phyloP scores from a whole-genome alignment of 495 filamentous ascomycete genomes.

The Echria macrotheca region DNA sequence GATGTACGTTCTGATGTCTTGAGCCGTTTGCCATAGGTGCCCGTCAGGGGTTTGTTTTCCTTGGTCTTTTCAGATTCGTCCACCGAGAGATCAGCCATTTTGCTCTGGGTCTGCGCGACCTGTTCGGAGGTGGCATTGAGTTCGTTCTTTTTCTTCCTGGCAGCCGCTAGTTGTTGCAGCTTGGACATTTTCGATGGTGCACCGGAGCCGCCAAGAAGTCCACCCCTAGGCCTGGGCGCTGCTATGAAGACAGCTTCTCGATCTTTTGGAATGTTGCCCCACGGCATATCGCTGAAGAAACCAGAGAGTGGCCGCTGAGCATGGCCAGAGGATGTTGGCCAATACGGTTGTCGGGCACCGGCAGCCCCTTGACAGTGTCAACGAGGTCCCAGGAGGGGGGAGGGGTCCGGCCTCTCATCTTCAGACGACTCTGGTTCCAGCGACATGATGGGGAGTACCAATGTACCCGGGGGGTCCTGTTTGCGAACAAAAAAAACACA shows the following conservation, averaged over 20 bases:
- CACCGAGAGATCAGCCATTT: slow-evolving; percentile 25
- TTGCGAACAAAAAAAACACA: too few species aligned
- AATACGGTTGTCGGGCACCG: background rate
- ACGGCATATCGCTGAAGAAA: slow-evolving; percentile 82
- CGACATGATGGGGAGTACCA: too few species aligned
- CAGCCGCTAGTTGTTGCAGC: slow-evolving; percentile 81
- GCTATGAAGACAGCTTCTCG: slow-evolving; percentile 64
- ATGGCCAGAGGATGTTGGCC: background rate
- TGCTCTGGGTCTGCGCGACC: slow-evolving; percentile 24
- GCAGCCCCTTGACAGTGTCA: slow-evolving; percentile 19
- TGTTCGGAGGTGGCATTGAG: slow-evolving; percentile 46
- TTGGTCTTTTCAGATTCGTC: slow-evolving; percentile 11
- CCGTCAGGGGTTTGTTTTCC: slow-evolving; percentile 19
- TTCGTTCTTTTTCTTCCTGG: slow-evolving; percentile 77
- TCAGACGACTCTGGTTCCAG: too few species aligned
- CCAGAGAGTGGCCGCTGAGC: slow-evolving; percentile 9
- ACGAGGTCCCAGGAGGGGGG: slow-evolving; percentile 9
- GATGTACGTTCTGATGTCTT: slow-evolving; percentile 24
- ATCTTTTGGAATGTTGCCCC: slow-evolving; percentile 69
- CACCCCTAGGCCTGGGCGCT: slow-evolving; percentile 54
- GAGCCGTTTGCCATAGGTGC: slow-evolving; percentile 25
- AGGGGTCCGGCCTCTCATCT: too few species aligned
- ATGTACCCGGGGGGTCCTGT: too few species aligned
- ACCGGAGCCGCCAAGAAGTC: slow-evolving; percentile 70
- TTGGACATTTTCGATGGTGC: slow-evolving; percentile 74